phyloP scores from a whole-genome alignment of 2,329 filamentous ascomycete genomes.

The Sclerotinia spermophila region DNA sequence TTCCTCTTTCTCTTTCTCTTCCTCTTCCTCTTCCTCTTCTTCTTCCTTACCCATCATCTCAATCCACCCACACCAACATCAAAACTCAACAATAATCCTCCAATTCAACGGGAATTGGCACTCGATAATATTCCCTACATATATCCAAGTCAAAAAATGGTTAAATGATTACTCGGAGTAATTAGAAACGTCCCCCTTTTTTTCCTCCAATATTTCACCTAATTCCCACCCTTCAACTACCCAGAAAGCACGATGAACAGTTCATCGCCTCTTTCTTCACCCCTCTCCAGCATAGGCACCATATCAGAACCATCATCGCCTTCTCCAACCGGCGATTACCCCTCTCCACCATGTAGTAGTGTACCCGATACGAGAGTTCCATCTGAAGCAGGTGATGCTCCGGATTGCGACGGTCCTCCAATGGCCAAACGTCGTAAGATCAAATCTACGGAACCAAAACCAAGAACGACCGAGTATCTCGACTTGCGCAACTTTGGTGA shows the following conservation, averaged over 20 bases:
- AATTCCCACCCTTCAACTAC: background rate
- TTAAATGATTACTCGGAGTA: constrained; percentile 18
- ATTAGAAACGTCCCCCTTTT: constrained; percentile 14
- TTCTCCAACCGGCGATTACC: constrained; percentile 33
- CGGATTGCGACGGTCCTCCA: constrained; percentile 53
- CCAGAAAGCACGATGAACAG: constrained; percentile 16
- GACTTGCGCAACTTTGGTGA: constrained; percentile 58
- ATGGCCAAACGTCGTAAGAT: constrained; percentile 75
- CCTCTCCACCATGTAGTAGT: constrained; percentile 34
- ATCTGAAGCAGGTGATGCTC: constrained; percentile 25
- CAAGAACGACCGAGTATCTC: constrained; percentile 78
- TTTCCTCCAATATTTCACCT: background rate
- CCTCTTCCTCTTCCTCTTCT: too few relatives aligned
- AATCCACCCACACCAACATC: background rate
- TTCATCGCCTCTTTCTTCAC: constrained; percentile 35
- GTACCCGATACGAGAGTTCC: constrained; percentile 28
- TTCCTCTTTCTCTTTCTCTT: constrained; percentile 2
- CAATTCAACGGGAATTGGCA: background rate
- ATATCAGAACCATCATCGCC: constrained; percentile 35
- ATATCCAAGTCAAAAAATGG: constrained; percentile 10
- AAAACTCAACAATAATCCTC: background rate
- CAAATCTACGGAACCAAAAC: constrained; percentile 40
- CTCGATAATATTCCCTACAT: background rate
- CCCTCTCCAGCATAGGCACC: constrained; percentile 38
- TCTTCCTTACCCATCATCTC: background rate